These are phyloP conservation scores for Friedmanniomyces simplex DNA, from an alignment of 495 filamentous ascomycete species.

Conservation along the genomic window DNA sequence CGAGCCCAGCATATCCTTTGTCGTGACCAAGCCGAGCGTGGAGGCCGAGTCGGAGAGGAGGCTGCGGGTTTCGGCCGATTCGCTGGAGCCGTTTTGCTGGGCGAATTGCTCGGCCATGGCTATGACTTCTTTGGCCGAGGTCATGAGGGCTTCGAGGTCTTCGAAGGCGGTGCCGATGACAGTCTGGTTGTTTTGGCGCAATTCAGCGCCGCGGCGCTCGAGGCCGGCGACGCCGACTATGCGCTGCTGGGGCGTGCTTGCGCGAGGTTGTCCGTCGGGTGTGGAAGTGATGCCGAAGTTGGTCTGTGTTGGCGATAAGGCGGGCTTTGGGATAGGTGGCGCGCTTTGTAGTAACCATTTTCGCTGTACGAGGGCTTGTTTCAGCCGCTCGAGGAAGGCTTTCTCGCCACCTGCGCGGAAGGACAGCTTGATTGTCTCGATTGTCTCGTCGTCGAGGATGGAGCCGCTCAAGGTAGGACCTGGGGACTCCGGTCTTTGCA, in stretches of 20 bases:
- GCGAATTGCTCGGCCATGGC: constrained; percentile 85
- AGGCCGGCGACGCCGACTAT: constrained; percentile 86
- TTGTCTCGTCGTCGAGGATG: constrained; percentile 42
- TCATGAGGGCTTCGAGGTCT: constrained; percentile 93
- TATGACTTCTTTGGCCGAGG: constrained; percentile 89
- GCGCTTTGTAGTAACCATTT: constrained; percentile 94
- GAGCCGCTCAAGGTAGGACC: constrained; percentile 47
- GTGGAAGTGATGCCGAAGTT: neutral
- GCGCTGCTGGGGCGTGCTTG: constrained; percentile 37
- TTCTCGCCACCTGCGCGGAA: constrained; percentile 85
- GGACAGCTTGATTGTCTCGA: constrained; percentile 78
- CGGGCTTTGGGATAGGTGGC: constrained; percentile 72
- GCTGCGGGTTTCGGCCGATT: constrained; percentile 51
- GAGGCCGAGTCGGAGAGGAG: constrained; percentile 74
- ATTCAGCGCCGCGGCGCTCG: constrained; percentile 70
- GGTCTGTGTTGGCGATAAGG: constrained; percentile 16
- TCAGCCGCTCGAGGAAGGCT: constrained; percentile 80
- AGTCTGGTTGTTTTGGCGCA: constrained; percentile 80
- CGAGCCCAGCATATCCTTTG: constrained; percentile 70
- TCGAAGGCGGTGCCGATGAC: constrained; percentile 94
- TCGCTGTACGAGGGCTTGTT: constrained; percentile 74
- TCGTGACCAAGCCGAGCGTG: constrained; percentile 79
- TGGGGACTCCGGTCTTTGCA: constrained; percentile 53
- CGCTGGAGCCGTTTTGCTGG: constrained; percentile 39
- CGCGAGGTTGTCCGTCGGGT: constrained; percentile 11